phyloP scores from a whole-genome alignment of 495 filamentous ascomycete species.

The Penicillium dipodomyicola region DNA sequence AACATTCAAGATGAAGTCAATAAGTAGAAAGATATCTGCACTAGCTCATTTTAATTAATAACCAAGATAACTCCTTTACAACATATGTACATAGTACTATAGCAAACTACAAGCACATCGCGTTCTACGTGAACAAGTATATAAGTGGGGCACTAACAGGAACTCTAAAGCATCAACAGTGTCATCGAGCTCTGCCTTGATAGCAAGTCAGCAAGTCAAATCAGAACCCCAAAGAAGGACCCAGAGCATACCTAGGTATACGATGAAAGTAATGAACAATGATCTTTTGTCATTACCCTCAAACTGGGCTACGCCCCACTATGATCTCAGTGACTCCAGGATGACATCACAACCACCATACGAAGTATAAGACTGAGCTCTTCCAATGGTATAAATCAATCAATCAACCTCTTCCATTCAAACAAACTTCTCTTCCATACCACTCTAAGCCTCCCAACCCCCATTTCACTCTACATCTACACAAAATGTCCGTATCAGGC shows the following conservation, averaged over 20 bases:
- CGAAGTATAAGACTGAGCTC: conserved; percentile 23
- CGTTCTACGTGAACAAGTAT: not conserved
- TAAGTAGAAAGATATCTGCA: not conserved
- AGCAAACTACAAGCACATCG: not conserved
- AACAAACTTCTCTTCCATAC: conserved; percentile 1
- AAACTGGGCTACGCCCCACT: conserved; percentile 27
- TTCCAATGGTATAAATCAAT: not conserved
- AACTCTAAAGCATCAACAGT: conserved; percentile 14
- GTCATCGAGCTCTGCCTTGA: conserved; percentile 22
- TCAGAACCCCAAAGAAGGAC: conserved; percentile 8
- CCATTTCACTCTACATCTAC: not conserved
- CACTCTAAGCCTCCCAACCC: too few relatives aligned
- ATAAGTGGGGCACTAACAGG: conserved; percentile 15
- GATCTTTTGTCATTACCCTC: conserved; percentile 11
- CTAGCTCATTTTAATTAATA: not conserved
- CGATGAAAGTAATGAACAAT: conserved; percentile 4
- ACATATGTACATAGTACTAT: not conserved
- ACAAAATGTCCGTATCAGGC: conserved; percentile 23
- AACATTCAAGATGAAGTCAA: not conserved
- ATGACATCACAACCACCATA: conserved; percentile 34
- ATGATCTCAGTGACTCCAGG: conserved; percentile 39
- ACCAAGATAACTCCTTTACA: not conserved
- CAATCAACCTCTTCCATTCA: not conserved
- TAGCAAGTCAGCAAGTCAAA: conserved; percentile 5
- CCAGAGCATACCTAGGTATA: conserved; percentile 4